Base-by-base conservation (phyloP, 768 basidiomycete species). In the Russula olivacea region DNA sequence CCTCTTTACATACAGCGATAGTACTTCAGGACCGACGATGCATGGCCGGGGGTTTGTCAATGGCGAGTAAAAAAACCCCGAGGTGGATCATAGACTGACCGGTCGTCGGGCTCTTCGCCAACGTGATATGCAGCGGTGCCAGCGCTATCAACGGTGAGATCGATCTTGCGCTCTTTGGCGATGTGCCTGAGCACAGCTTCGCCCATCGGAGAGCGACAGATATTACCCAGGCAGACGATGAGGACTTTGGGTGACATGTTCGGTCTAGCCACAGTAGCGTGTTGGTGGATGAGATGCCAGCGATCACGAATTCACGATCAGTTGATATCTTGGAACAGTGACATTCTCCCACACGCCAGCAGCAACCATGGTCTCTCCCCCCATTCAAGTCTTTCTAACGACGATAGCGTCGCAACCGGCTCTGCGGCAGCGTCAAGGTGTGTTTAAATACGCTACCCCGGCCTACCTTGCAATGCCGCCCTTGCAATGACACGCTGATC, bases 181-280 rank as follows among this genome's bases (percentile, higher is more conserved):
- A 84, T 80, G 58, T 91, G 80, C 63, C 76, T 79, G 34, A 95
- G 79, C 25, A 95, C 89, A 2, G 92, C 93, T 75, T 94, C 91
- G 34, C 92, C 93, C 85, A 96, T 91, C 0, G 93, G 93, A 25
- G 91, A 93, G 38, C 93, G 86, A 71, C 92, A 92, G 62, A 92
- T 91, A 71, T 92, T 92, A 14, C 89, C 89, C 61, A 91, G 74
- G 67, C 91, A 93, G 41, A 92, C 89, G 64, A 91, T 74, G 54
- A 93, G 81, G 34, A 87, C 88, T 58, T 83, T 77, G 4, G 70
- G 71, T 45, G 68, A 61, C 69, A 71, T 72, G 21, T 12, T 0
- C 10, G 51, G n/a, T 34, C 30, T 41, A 10, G n/a, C 4, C n/a
- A n/a, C n/a, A n/a, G n/a, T n/a, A n/a, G n/a, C n/a, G n/a, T n/a